phyloP scores from a whole-genome alignment of 305 asterid species.

The Solanum hybrid region DNA sequence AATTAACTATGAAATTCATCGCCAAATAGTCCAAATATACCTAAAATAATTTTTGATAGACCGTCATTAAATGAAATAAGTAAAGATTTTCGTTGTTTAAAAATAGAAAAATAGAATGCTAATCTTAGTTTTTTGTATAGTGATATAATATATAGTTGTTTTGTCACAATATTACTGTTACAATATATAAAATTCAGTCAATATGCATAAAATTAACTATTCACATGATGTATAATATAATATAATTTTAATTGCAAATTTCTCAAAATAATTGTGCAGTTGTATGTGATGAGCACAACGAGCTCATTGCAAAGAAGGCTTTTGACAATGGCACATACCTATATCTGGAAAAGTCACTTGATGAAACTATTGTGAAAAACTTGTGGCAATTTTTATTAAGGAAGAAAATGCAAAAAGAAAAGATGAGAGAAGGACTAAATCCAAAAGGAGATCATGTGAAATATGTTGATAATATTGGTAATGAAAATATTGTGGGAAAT shows the following conservation, averaged over 20 bases:
- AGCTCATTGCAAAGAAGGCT: background rate
- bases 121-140: background rate
- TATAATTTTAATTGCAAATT: background rate
- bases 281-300: background rate
- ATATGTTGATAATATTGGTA: background rate
- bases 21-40: background rate
- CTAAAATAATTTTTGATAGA: background rate
- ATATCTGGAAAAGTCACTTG: background rate
- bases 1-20: background rate
- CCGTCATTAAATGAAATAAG: background rate
- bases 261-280: background rate
- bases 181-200: background rate
- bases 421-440: background rate
- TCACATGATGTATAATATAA: background rate
- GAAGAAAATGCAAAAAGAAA: background rate
- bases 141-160: background rate
- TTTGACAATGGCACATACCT: background rate
- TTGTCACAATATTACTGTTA: background rate
- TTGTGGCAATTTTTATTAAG: background rate
- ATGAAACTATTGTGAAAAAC: background rate
- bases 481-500: background rate
- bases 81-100: background rate
- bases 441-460: background rate
- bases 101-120: background rate
- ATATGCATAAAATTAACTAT: background rate